phyloP scores from a whole-genome alignment of 2,329 filamentous ascomycete species.

The Knoxdaviesia capensis region DNA sequence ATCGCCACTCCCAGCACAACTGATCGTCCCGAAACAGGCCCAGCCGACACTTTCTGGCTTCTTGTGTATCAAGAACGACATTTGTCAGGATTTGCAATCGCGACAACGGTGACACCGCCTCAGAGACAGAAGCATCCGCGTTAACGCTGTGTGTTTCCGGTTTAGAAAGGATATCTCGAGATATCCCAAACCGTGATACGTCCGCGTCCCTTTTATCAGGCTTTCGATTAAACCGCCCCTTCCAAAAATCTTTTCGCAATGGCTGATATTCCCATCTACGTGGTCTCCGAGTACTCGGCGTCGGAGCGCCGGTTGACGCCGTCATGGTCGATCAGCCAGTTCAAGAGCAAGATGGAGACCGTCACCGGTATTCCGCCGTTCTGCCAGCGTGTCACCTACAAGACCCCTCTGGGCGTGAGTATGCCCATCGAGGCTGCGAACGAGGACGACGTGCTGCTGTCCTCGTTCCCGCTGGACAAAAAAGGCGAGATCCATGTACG shows the following conservation, averaged over 20 bases:
- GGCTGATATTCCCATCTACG: constrained; percentile 55
- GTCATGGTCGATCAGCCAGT: constrained; percentile 68
- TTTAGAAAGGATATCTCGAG: no score
- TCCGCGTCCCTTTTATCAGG: no score
- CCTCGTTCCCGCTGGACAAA: constrained; percentile 43
- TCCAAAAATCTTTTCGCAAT: constrained; percentile 17
- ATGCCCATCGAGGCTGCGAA: constrained; percentile 48
- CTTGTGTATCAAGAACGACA: no score
- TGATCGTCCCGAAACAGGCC: no score
- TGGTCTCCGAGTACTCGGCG: constrained; percentile 55
- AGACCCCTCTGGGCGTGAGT: constrained; percentile 32
- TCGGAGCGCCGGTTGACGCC: constrained; percentile 85
- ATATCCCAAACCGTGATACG: no score
- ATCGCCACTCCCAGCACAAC: no score
- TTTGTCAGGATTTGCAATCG: no score
- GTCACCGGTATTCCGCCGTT: constrained; percentile 79
- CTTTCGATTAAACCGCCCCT: background rate
- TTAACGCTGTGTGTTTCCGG: no score
- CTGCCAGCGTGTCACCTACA: constrained; percentile 57
- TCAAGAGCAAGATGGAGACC: constrained; percentile 77
- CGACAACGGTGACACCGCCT: no score
- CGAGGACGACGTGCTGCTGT: constrained; percentile 50
- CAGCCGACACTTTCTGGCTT: no score
- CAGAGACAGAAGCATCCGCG: no score
- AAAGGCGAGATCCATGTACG: constrained; percentile 69